phyloP scores from a whole-genome alignment of 1,284 basidiomycete genomes.

The Xerocomus nothofagi region DNA sequence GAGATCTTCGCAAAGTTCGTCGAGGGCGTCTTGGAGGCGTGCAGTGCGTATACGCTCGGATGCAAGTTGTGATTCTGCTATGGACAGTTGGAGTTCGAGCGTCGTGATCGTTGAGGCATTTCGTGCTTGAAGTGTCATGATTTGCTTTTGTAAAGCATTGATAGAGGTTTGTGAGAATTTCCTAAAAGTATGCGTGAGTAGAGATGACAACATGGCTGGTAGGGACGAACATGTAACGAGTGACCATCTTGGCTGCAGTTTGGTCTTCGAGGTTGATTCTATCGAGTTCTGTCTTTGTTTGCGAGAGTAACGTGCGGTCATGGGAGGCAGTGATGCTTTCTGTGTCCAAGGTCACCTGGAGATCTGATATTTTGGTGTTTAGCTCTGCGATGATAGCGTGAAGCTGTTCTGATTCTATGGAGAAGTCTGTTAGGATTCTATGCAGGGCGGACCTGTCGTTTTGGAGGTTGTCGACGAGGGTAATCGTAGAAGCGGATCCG shows the following conservation, averaged over 20 bases:
- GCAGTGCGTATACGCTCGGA: slow-evolving; percentile 44
- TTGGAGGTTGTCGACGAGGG: slow-evolving; percentile 44
- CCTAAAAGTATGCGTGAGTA: slow-evolving; percentile 41
- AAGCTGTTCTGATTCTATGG: slow-evolving; percentile 46
- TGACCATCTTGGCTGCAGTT: slow-evolving; percentile 81
- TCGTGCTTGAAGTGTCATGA: slow-evolving; percentile 59
- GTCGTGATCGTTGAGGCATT: slow-evolving; percentile 65
- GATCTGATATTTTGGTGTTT: slow-evolving; percentile 44
- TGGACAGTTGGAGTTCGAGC: slow-evolving; percentile 44
- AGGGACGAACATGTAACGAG: slow-evolving; percentile 76
- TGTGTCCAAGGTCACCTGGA: slow-evolving; percentile 46
- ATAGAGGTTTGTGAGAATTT: slow-evolving; percentile 84
- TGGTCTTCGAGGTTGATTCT: slow-evolving; percentile 67
- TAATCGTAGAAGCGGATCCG: slow-evolving; percentile 26
- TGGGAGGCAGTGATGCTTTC: slow-evolving; percentile 46
- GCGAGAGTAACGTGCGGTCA: slow-evolving; percentile 47
- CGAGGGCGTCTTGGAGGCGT: slow-evolving; percentile 60
- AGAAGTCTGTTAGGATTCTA: slow-evolving; percentile 51
- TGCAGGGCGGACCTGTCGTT: slow-evolving; percentile 51
- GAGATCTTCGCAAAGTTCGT: slow-evolving; percentile 73
- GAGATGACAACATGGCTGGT: background rate
- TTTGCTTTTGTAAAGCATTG: slow-evolving; percentile 64
- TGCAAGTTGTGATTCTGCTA: slow-evolving; percentile 46
- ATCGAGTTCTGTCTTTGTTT: slow-evolving; percentile 57
- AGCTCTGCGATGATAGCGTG: slow-evolving; percentile 47